Evolutionary conservation across 768 basidiomycete genomes (phyloP), one percentile per base, ranked within the genome.

Genomic region (Termitomyces sp.): DNA sequence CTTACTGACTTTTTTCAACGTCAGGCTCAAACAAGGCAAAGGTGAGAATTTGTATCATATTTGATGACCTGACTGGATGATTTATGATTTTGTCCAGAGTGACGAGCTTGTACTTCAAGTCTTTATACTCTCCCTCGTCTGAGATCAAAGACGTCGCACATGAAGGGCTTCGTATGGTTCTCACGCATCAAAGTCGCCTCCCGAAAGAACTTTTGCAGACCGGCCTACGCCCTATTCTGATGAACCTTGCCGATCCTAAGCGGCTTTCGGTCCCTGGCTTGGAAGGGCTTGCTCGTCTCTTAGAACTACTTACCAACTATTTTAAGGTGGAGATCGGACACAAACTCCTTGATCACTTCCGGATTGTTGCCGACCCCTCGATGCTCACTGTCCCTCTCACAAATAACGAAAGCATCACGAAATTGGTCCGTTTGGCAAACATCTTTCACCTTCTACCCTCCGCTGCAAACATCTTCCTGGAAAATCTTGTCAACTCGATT

Each of bases 321-420:
- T 99, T 99, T 84, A 98, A 98, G 69, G 96, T 99, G 17, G 97
- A 99, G 74, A 98, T 99, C 57, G 97, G 97, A 0, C 84, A 91
- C 69, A 99, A 99, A 71, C 83, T 99, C 7, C 77, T 99, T 21
- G 97, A 98, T 64, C 97, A 99, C 68, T 98, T 96, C 73, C 86
- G 88, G 42, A 84, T 88, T 37, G 87, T 99, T 21, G 91, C 96
- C 24, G 93, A 96, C 64, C 88, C 92, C 14, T 85, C 87, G 60
- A 86, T 91, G 75, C 78, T 98, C 26, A 80, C 82, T 55, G 84
- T 89, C 5, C 90, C 93, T 1, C 74, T 92, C 22, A 79, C 84
- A 15, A 93, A 96, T 59, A 94, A 95, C 58, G 90, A 93, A 64
- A 89, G 88, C 41, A 91, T 99, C 60, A 88, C 87, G 26, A 92